Evolutionary conservation across 2,329 filamentous ascomycete species (phyloP).

Genomic region (Diaporthe sp.): DNA sequence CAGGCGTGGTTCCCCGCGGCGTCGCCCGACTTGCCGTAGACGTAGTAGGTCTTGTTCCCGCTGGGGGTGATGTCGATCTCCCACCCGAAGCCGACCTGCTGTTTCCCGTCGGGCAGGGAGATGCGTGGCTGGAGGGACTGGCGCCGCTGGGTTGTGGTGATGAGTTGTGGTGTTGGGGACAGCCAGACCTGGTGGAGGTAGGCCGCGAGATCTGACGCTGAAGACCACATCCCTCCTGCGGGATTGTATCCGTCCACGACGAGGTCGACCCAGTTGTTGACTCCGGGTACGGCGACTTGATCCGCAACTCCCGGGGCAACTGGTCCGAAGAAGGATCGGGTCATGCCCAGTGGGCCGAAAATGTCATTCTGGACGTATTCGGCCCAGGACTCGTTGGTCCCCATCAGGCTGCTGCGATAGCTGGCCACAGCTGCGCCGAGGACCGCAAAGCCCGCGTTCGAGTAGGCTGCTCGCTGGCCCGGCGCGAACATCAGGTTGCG

Average conservation of each 20-base stretch:
- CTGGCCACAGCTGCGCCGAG: background rate
- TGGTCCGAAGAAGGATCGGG: background rate
- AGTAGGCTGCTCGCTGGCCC: slow-evolving; percentile 8
- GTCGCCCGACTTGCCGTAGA: slow-evolving; percentile 14
- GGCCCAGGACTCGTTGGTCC: background rate
- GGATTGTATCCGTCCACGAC: slow-evolving; percentile 5
- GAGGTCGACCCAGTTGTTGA: background rate
- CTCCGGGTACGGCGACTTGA: background rate
- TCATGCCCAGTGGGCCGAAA: background rate
- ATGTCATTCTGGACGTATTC: background rate
- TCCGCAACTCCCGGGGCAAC: background rate
- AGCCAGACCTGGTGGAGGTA: slow-evolving; percentile 13
- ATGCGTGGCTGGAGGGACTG: background rate
- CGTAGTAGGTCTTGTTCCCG: background rate
- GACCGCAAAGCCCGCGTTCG: background rate
- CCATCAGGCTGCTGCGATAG: background rate
- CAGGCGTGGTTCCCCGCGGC: slow-evolving; percentile 13
- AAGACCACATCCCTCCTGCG: slow-evolving; percentile 5
- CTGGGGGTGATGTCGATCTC: background rate
- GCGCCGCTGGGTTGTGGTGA: background rate
- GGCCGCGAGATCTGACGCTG: background rate
- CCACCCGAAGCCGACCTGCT: slow-evolving; percentile 23
- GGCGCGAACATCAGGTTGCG: slow-evolving; percentile 5
- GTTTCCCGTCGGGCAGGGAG: background rate
- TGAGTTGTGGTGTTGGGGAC: background rate